A percentile compares a stretch with the other conserved stretches of the same genome.
These are phyloP conservation scores for Withania somnifera DNA, from an alignment of 305 asterid genomes.

Conservation along the genomic window DNA sequence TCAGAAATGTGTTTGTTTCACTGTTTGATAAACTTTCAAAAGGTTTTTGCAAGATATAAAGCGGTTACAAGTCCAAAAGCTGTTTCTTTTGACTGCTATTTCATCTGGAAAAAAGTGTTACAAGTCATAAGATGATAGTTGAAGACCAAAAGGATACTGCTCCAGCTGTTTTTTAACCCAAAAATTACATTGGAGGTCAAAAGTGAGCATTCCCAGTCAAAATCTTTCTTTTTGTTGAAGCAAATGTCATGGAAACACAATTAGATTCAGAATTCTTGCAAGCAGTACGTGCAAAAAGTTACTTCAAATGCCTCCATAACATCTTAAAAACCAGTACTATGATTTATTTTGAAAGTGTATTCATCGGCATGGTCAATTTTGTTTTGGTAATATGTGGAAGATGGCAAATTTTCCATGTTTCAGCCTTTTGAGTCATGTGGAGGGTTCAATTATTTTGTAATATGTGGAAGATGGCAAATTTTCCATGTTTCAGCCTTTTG, in stretches of 20 bases:
- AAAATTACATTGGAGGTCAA: not conserved
- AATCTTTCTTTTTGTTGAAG: not conserved
- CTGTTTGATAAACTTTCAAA: not conserved
- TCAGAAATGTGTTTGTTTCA: not conserved
- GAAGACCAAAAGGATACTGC: not conserved
- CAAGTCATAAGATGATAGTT: not conserved
- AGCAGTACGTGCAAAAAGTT: not conserved
- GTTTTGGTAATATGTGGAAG: not conserved
- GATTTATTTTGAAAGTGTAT: not conserved
- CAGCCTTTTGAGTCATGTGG: not conserved
- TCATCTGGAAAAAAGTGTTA: not conserved
- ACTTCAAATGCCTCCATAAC: not conserved
- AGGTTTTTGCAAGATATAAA: not conserved
- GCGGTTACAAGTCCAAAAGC: not conserved
- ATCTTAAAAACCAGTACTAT: not conserved
- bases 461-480: not conserved
- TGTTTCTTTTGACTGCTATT: not conserved
- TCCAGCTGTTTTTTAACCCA: not conserved
- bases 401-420: not conserved
- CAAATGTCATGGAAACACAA: not conserved
- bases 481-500: not conserved
- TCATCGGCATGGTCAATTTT: not conserved
- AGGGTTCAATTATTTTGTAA: not conserved
- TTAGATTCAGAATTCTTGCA: not conserved
- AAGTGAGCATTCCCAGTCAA: not conserved